Evolutionary conservation across 1,284 basidiomycete species (phyloP), one percentile per base, ranked within the genome.

Genomic region (Cryptococcus maquisensis): DNA sequence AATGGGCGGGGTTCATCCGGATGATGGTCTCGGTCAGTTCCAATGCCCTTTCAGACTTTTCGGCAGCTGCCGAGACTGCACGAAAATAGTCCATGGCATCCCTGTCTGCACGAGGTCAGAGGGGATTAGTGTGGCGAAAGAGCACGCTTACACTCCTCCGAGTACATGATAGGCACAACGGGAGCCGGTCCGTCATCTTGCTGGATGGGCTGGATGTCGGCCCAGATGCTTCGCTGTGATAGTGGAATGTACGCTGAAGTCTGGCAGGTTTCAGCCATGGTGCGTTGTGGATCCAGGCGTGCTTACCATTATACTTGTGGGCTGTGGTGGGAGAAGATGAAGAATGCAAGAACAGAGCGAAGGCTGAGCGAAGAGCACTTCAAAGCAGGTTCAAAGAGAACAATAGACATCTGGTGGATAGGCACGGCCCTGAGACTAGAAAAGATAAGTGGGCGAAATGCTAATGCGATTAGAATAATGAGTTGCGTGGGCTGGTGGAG

Each of bases 81-180:
- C 93, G 84, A 72, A 97, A 93, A 74, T 93, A 91, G 67, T 90
- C 83, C 61, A 92, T 93, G 2, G 88, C 90, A 77, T 94, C 90
- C 60, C 86, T 88, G 77, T 97, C 93, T 95, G 41, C 16, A 41
- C 5, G 40, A 21, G 9, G 15, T 28, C 6, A 38, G 8, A n/a
- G 45, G 21, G 24, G 13, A 35, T 2, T 28, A 18, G 23, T 49
- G 13, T 9, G 13, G 3, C 39, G 12, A 38, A 38, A 38, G 6
- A 38, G 10, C n/a, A 40, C 47, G 81, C 90, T 73, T 62, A 94
- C 92, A 96, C 79, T 91, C 85, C 46, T 81, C 79, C 5, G 83
- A 84, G 69, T 96, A 96, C 73, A 91, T 85, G 71, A 96, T 96
- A 1, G 90, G 88, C 0, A 90, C 90, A 40, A 96, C 80, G 0